Evolutionary conservation across 2,329 filamentous ascomycete genomes (phyloP).

Genomic region (Fusarium pininemorale): DNA sequence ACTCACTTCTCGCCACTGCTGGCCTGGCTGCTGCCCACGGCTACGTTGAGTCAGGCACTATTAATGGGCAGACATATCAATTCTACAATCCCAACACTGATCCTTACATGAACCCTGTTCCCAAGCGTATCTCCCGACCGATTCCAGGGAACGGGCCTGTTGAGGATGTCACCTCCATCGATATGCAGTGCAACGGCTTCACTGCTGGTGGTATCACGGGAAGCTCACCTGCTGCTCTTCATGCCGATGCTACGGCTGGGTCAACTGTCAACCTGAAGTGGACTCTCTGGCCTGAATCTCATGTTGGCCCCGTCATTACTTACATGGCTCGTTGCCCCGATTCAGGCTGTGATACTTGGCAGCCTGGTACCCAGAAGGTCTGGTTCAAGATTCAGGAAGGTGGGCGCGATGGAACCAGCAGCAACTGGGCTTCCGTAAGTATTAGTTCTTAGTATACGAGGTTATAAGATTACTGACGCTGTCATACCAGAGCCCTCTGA

Average conservation of each 20-base stretch:
- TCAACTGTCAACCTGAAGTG: constrained; percentile 63
- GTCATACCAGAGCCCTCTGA: constrained; percentile 49
- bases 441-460: not conserved
- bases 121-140: constrained; percentile 64
- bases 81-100: constrained; percentile 53
- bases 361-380: constrained; percentile 59
- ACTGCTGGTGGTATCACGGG: constrained; percentile 58
- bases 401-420: constrained; percentile 60
- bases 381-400: constrained; percentile 65
- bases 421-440: constrained; percentile 56
- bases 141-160: constrained; percentile 68
- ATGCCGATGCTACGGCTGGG: constrained; percentile 63
- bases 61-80: constrained; percentile 49
- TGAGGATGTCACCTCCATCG: constrained; percentile 60
- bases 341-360: constrained; percentile 58
- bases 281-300: constrained; percentile 62
- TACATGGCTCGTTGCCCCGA: constrained; percentile 69
- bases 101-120: constrained; percentile 54
- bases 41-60: constrained; percentile 57
- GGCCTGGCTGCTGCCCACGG: constrained; percentile 59
- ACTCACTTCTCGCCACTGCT: constrained; percentile 45
- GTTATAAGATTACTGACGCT: not conserved
- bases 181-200: constrained; percentile 66
- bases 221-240: constrained; percentile 61
- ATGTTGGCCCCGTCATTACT: constrained; percentile 64